Percentiles rank a stretch among this genome's conserved stretches.
phyloP scores from a whole-genome alignment of 108 stramenopile species.

The Nitzschia sp. region DNA sequence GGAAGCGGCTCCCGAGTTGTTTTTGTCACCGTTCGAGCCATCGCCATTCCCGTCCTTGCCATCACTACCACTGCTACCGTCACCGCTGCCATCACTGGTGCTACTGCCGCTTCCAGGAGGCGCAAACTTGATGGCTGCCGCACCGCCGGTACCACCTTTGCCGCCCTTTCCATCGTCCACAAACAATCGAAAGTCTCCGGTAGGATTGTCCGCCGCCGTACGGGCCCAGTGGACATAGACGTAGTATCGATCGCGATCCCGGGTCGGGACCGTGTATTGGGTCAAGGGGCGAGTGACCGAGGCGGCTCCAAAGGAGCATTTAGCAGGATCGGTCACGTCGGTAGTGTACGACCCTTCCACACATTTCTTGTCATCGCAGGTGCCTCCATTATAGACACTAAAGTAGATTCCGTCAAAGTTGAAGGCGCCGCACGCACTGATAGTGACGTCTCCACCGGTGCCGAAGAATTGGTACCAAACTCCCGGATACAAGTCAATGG shows the following conservation, averaged over 20 bases:
- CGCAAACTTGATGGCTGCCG: conserved; percentile 21
- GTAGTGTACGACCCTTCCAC: conserved; percentile 13
- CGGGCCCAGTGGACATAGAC: conserved; percentile 27
- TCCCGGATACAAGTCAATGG: conserved; percentile 26
- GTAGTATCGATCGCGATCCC: conserved; percentile 32
- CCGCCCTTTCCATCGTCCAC: conserved; percentile 28
- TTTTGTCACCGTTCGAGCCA: neutral
- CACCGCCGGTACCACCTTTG: conserved; percentile 11
- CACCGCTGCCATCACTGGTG: neutral
- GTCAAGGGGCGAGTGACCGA: conserved; percentile 16
- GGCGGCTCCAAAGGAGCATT: conserved; percentile 24
- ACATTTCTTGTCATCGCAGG: conserved; percentile 28
- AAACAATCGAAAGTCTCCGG: conserved; percentile 27
- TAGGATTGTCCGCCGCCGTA: conserved; percentile 19
- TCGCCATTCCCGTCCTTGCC: neutral
- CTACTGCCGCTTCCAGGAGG: neutral
- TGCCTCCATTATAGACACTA: conserved; percentile 28
- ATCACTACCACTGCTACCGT: neutral
- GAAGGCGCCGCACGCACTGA: conserved; percentile 23
- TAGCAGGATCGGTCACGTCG: conserved; percentile 1
- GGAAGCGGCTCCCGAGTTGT: neutral
- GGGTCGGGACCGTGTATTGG: conserved; percentile 18
- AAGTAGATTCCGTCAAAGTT: conserved; percentile 36
- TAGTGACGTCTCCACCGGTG: conserved; percentile 22
- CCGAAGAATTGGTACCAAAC: conserved; percentile 42